These are phyloP conservation scores for Monilinia polystroma DNA, from an alignment of 2,329 filamentous ascomycete species.

Conservation along the genomic window DNA sequence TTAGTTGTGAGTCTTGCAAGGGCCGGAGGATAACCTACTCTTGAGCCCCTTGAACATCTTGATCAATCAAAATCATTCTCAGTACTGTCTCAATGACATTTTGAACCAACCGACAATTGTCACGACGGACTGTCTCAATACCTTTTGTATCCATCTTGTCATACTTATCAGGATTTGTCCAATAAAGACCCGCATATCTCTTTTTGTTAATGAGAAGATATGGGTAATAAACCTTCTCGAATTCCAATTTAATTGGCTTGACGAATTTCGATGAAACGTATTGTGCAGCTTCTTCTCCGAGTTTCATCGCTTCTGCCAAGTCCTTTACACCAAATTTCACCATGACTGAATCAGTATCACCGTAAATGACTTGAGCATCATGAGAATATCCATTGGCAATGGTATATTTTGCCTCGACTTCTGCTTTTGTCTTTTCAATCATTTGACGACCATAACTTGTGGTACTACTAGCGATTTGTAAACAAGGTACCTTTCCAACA, in stretches of 20 bases:
- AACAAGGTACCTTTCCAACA: constrained; percentile 90
- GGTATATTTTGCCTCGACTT: constrained; percentile 85
- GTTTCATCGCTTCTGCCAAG: constrained; percentile 83
- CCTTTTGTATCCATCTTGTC: constrained; percentile 99
- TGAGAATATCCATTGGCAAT: constrained; percentile 93
- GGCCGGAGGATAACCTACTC: constrained; percentile 60
- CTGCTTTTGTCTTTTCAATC: constrained; percentile 98
- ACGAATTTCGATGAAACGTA: constrained; percentile 90
- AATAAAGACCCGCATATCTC: constrained; percentile 95
- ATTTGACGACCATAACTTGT: constrained; percentile 97
- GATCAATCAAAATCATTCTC: constrained; percentile 92
- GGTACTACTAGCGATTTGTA: constrained; percentile 93
- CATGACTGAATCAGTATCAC: constrained; percentile 99
- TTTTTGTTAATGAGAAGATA: constrained; percentile 99
- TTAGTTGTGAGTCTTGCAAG: background rate
- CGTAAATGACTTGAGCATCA: constrained; percentile 95
- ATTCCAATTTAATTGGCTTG: constrained; percentile 97
- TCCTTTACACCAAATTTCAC: constrained; percentile 95
- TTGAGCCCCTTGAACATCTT: constrained; percentile 85
- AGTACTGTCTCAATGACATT: constrained; percentile 97
- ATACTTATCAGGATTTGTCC: constrained; percentile 90
- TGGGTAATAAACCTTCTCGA: constrained; percentile 98
- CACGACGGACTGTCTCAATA: constrained; percentile 95
- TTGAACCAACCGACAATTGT: constrained; percentile 94
- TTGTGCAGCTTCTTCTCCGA: constrained; percentile 88